A percentile compares a stretch with the other conserved stretches of the same genome.
These are phyloP conservation scores for Botryotinia globosa DNA, from an alignment of 2,329 filamentous ascomycete genomes.

Conservation along the genomic window DNA sequence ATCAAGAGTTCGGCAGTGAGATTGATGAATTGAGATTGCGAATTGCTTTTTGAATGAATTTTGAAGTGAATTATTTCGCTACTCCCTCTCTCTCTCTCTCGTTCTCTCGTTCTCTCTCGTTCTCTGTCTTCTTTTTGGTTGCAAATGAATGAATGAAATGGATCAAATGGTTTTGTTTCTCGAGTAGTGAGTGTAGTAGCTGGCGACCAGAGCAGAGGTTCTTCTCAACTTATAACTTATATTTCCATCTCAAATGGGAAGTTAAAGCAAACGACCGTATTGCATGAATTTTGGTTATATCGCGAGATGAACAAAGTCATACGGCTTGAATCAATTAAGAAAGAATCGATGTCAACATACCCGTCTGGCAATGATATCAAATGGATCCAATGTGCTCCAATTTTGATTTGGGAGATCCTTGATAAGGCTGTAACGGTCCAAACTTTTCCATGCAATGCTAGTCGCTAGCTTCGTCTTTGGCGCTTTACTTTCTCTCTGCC, in stretches of 20 bases:
- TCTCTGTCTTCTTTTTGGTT: neutral
- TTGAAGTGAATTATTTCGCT: neutral
- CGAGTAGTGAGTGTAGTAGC: no score
- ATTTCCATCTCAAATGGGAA: neutral
- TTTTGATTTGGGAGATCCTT: slow-evolving; percentile 7
- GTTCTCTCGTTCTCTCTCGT: neutral
- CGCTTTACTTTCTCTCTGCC: neutral
- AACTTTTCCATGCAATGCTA: neutral
- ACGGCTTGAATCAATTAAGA: neutral
- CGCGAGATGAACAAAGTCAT: neutral
- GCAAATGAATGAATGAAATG: neutral
- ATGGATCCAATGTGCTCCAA: neutral
- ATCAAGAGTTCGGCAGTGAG: neutral
- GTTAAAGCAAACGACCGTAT: neutral
- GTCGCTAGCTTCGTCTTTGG: neutral
- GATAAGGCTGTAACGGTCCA: slow-evolving; percentile 2
- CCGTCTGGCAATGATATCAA: neutral
- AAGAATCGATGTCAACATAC: neutral
- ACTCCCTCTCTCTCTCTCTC: neutral
- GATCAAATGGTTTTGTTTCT: neutral
- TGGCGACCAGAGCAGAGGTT: neutral
- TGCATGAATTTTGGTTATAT: neutral
- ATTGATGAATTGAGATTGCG: neutral
- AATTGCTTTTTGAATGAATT: neutral
- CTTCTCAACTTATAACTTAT: slow-evolving; percentile 3